A percentile compares a stretch with the other conserved stretches of the same genome.
phyloP scores from a whole-genome alignment of 2,329 filamentous ascomycete species.

The Plenodomus lindquistii region DNA sequence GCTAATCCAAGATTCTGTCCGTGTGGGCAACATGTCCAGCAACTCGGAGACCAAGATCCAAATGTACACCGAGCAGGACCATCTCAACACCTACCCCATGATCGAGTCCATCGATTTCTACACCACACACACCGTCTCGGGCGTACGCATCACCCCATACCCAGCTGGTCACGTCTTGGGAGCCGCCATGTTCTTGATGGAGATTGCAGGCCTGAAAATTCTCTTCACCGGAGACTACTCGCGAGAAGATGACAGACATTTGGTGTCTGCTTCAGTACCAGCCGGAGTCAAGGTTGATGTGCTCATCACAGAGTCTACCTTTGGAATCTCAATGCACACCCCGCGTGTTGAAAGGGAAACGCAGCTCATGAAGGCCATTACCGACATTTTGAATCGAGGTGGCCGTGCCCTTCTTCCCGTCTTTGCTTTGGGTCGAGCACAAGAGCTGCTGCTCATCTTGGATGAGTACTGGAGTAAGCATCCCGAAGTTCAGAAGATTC shows the following conservation, averaged over 20 bases:
- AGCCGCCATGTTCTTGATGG: constrained; percentile 96
- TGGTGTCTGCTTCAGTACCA: constrained; percentile 91
- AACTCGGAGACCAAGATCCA: constrained; percentile 65
- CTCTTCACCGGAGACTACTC: constrained; percentile 99
- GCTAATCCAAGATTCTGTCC: constrained; percentile 95
- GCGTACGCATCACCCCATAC: constrained; percentile 94
- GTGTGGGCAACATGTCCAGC: constrained; percentile 73
- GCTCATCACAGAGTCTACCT: constrained; percentile 95
- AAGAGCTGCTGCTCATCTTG: constrained; percentile 90
- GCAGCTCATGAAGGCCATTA: constrained; percentile 93
- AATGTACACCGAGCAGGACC: constrained; percentile 93
- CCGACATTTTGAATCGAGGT: constrained; percentile 84
- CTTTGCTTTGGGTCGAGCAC: constrained; percentile 89
- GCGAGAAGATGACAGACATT: constrained; percentile 89
- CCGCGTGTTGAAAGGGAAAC: constrained; percentile 89
- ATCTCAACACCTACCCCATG: constrained; percentile 86
- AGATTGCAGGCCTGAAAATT: constrained; percentile 95
- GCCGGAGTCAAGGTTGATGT: constrained; percentile 90
- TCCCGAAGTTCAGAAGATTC: constrained; percentile 81
- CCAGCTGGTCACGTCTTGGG: constrained; percentile 97
- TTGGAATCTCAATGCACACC: constrained; percentile 91
- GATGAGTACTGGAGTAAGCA: constrained; percentile 97
- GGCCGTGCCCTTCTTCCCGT: constrained; percentile 93
- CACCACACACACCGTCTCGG: constrained; percentile 95
- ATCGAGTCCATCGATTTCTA: constrained; percentile 99